phyloP scores from a whole-genome alignment of 2,329 filamentous ascomycete genomes.

The Leptographium procerum region DNA sequence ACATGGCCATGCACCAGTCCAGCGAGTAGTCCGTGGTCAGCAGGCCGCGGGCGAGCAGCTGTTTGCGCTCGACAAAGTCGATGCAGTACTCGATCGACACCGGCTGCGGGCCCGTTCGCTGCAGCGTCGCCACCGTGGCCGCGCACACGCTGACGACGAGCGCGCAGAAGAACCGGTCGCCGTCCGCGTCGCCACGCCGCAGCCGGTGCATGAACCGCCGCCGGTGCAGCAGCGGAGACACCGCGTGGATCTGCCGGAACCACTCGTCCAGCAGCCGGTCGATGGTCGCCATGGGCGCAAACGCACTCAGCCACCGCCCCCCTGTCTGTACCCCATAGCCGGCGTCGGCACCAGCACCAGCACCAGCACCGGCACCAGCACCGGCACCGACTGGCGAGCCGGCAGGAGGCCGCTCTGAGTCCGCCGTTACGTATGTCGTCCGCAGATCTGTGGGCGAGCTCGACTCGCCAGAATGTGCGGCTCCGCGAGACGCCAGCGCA shows the following conservation, averaged over 20 bases:
- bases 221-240: constrained; percentile 22
- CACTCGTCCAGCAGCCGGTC: constrained; percentile 19
- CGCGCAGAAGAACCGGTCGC: constrained; percentile 19
- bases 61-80: constrained; percentile 18
- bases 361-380: no score
- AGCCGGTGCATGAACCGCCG: constrained; percentile 20
- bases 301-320: constrained; percentile 1
- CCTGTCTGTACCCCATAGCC: not conserved
- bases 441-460: not conserved
- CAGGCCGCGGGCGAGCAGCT: constrained; percentile 13
- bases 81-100: constrained; percentile 17
- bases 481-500: not conserved
- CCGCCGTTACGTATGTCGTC: no score
- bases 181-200: constrained; percentile 14
- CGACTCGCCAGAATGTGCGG: constrained; percentile 7
- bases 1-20: constrained; percentile 25
- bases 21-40: constrained; percentile 15
- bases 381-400: no score
- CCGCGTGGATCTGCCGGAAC: constrained; percentile 24
- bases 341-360: not conserved
- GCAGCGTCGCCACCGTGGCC: constrained; percentile 21
- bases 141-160: constrained; percentile 24
- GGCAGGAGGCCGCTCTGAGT: no score
- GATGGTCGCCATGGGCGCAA: constrained; percentile 9
- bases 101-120: constrained; percentile 15